Evolutionary conservation across 2,329 filamentous ascomycete genomes (phyloP).

Genomic region (Aspergillus sp.): DNA sequence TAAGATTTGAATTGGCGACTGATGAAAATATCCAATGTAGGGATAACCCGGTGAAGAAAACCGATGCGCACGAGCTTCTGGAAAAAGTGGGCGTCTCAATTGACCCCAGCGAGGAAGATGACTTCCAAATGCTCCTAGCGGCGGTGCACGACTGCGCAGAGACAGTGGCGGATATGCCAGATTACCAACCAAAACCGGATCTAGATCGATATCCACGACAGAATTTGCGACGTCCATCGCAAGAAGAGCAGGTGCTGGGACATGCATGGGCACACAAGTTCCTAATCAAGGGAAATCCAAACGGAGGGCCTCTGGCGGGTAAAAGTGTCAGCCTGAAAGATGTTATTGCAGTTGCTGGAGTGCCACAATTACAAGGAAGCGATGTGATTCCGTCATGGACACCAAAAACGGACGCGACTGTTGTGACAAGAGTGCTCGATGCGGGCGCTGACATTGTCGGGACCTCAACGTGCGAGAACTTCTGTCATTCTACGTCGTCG

Average conservation of each 20-base stretch:
- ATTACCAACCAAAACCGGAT: slow-evolving; percentile 42
- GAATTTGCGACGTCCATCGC: slow-evolving; percentile 34
- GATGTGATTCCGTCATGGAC: slow-evolving; percentile 47
- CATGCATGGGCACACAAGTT: slow-evolving; percentile 49
- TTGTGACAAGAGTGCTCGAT: slow-evolving; percentile 46
- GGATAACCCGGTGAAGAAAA: slow-evolving; percentile 36
- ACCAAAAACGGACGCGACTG: slow-evolving; percentile 48
- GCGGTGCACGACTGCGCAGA: slow-evolving; percentile 49
- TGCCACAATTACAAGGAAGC: slow-evolving; percentile 49
- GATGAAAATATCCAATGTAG: slow-evolving; percentile 3
- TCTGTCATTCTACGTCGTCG: slow-evolving; percentile 34
- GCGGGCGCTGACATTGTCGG: slow-evolving; percentile 47
- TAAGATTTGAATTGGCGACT: background rate
- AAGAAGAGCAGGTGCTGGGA: slow-evolving; percentile 41
- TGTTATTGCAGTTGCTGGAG: slow-evolving; percentile 48
- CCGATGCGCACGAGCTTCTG: slow-evolving; percentile 34
- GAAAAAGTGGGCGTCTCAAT: slow-evolving; percentile 33
- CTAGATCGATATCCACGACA: slow-evolving; percentile 40
- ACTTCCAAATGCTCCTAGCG: slow-evolving; percentile 45
- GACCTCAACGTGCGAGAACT: slow-evolving; percentile 50
- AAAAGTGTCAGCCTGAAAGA: slow-evolving; percentile 50
- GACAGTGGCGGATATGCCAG: slow-evolving; percentile 37
- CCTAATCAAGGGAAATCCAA: slow-evolving; percentile 33
- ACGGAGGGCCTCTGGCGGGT: slow-evolving; percentile 27
- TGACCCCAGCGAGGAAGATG: slow-evolving; percentile 31